Percentiles rank a stretch among this genome's conserved stretches.
phyloP scores from a whole-genome alignment of 2,329 filamentous ascomycete species.

The Penicillium sp. region DNA sequence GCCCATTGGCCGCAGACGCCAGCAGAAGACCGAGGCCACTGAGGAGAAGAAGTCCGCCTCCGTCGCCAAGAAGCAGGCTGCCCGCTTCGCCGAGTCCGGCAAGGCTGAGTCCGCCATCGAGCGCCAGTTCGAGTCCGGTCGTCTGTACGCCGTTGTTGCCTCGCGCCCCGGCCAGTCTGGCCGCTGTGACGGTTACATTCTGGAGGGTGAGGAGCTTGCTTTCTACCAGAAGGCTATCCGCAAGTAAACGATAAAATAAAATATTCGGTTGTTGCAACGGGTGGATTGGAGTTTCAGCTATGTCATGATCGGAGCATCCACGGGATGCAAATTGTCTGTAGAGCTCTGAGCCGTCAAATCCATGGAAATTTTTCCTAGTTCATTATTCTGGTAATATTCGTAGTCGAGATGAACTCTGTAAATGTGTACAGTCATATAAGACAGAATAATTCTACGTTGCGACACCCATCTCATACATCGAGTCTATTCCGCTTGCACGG shows the following conservation, averaged over 20 bases:
- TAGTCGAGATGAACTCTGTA: not conserved
- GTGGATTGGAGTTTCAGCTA: conserved; percentile 41
- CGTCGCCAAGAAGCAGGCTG: conserved; percentile 94
- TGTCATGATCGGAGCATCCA: conserved; percentile 36
- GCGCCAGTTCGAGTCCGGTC: conserved; percentile 99
- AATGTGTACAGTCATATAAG: too few relatives aligned
- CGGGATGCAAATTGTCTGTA: conserved; percentile 37
- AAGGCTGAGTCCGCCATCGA: conserved; percentile 92
- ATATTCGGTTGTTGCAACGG: conserved; percentile 28
- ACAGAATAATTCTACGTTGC: too few relatives aligned
- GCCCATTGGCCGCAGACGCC: conserved; percentile 81
- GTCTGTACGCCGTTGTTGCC: conserved; percentile 88
- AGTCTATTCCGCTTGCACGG: too few relatives aligned
- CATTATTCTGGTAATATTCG: conserved; percentile 16
- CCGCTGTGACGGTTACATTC: conserved; percentile 92
- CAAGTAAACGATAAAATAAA: conserved; percentile 66
- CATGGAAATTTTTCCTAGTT: conserved; percentile 36
- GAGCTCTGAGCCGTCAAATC: conserved; percentile 39
- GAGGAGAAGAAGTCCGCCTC: conserved; percentile 90
- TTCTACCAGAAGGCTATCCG: conserved; percentile 99
- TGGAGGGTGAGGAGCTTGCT: conserved; percentile 98
- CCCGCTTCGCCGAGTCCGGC: conserved; percentile 73
- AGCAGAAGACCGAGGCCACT: conserved; percentile 61
- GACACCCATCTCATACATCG: too few relatives aligned
- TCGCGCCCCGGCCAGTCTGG: conserved; percentile 96